Base-by-base conservation (phyloP, 805 yeast genomes). In the Yarrowia sp. region DNA sequence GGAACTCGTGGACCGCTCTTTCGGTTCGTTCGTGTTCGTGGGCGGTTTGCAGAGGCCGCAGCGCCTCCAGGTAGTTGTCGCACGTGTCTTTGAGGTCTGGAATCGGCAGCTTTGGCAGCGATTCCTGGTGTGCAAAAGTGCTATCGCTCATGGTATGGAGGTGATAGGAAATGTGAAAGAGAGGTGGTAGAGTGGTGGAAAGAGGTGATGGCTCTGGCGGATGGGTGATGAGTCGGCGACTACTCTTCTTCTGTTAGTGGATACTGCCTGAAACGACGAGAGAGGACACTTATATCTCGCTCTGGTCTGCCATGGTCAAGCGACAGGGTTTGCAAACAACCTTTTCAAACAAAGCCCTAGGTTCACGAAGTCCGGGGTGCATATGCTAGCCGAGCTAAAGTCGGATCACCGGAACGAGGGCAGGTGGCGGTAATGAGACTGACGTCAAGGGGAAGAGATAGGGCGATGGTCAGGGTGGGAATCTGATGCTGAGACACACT, bases 31-130 rank as follows among this genome's bases (percentile, higher is more conserved):
- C 74, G 72, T 89, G 88, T 73, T 91, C 96, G 36, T 76, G 77
- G 51, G 85, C 87, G 6, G 91, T 88, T 75, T 90, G 96, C n/a
- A 92, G 78, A 0, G 97, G 97, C 72, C 83, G 83, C 41, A 92
- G 79, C 10, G 84, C 87, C 21, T 81, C 81, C 64, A 92, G 77
- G 72, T 90, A 92, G 69, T 81, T 80, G 19, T 77, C 71, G 70
- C 95, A 83, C 0, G 97, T 88, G 61, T 84, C 86, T 35, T 80
- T 76, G 65, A 92, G 79, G 30, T 85, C 83, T 1, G 97, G 97
- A 46, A 92, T 89, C 8, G 98, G 98, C 33, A 92, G 80, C 73
- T 85, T 87, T 65, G 81, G 73, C 41, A 89, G 78, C 62, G 79
- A 74, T 51, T 79, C 81, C 74, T 89, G 96, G 73, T 77, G 78